Evolutionary conservation across 352 stramenopile species (phyloP).

Genomic region (Phytophthora chlamydospora): DNA sequence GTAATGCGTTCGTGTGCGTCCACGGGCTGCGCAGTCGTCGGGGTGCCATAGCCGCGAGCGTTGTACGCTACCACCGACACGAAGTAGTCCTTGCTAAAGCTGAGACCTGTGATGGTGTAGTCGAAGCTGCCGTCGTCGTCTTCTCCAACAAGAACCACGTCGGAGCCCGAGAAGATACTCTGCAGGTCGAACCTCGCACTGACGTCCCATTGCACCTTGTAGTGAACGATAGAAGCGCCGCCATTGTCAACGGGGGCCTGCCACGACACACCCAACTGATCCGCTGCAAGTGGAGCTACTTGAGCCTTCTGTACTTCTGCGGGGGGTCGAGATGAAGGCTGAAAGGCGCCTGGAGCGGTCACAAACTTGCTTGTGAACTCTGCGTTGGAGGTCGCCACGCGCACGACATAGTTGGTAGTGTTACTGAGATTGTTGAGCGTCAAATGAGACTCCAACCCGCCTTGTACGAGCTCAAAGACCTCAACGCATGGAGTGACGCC

Average conservation of each 20-base stretch:
- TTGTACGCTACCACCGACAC: conserved; percentile 89
- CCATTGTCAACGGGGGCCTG: conserved; percentile 63
- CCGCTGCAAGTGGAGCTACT: conserved; percentile 44
- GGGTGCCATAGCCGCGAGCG: conserved; percentile 67
- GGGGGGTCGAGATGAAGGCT: conserved; percentile 37
- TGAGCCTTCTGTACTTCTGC: conserved; percentile 34
- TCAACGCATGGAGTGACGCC: conserved; percentile 64
- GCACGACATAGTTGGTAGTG: conserved; percentile 51
- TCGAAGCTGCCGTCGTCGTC: conserved; percentile 2
- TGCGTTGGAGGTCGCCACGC: conserved; percentile 44
- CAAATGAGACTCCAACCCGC: conserved; percentile 40
- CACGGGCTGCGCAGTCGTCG: conserved; percentile 45
- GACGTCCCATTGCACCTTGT: conserved; percentile 94
- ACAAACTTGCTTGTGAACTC: conserved; percentile 40
- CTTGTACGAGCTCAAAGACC: conserved; percentile 35
- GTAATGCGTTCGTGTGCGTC: conserved; percentile 61
- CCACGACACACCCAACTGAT: conserved; percentile 79
- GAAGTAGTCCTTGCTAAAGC: conserved; percentile 62
- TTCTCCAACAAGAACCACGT: conserved; percentile 33
- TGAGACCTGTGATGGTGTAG: conserved; percentile 57
- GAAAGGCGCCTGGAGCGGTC: conserved; percentile 22
- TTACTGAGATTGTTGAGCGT: conserved; percentile 29
- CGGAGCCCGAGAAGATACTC: conserved; percentile 61
- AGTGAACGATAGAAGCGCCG: conserved; percentile 85
- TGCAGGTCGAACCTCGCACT: conserved; percentile 83